Percentiles rank a stretch among this genome's conserved stretches.
Conservation (phyloP, 345 rosid genomes). For the Syzygium aqueum region DNA sequence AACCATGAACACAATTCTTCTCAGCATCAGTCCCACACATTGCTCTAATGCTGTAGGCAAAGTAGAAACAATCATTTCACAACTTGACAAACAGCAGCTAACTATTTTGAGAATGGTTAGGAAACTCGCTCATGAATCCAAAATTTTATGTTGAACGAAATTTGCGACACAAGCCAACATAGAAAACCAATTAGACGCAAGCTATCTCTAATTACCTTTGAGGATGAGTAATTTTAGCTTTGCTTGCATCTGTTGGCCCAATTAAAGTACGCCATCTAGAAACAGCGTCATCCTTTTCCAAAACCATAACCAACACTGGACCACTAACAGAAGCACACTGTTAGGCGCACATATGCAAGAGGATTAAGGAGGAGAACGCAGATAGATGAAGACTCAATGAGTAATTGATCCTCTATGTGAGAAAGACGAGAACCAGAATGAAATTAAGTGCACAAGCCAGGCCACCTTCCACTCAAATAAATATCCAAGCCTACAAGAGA, state of each 20-base stretch:
- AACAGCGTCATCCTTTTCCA: constrained; percentile 77
- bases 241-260: constrained; percentile 70
- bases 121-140: neutral
- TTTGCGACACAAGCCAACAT: neutral
- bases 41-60: constrained; percentile 58
- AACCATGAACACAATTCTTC: constrained; percentile 78
- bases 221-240: constrained; percentile 71
- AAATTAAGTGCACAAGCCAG: neutral
- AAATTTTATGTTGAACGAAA: neutral
- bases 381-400: neutral
- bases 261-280: constrained; percentile 73
- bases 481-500: neutral
- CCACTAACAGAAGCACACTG: constrained; percentile 30
- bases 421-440: neutral
- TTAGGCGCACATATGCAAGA: neutral
- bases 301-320: constrained; percentile 66
- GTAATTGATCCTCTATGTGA: neutral
- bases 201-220: constrained; percentile 30
- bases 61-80: neutral
- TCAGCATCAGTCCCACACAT: constrained; percentile 59
- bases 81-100: neutral
- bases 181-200: neutral
- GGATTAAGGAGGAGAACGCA: neutral
- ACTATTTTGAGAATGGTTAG: neutral
- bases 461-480: neutral